Percentiles rank a stretch among this genome's conserved stretches.
Evolutionary conservation across 495 filamentous ascomycete species (phyloP).

Genomic region (Aspergillus baeticus): DNA sequence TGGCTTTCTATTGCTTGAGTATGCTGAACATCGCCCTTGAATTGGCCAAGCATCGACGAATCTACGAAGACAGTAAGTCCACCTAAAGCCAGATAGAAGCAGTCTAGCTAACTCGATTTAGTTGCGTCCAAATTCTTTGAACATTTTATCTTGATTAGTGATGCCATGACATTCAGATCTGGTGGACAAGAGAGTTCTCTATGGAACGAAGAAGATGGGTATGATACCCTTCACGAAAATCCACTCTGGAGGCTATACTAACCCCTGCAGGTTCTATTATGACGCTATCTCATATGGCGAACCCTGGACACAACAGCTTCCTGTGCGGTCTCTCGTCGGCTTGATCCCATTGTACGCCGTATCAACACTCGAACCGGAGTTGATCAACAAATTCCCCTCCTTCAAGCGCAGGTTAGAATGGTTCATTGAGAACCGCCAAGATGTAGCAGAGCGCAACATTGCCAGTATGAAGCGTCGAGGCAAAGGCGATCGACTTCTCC

Average conservation of each 20-base stretch:
- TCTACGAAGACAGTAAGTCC: slow-evolving; percentile 78
- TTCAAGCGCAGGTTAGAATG: slow-evolving; percentile 92
- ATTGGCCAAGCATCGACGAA: slow-evolving; percentile 91
- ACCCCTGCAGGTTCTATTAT: slow-evolving; percentile 74
- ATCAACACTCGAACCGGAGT: slow-evolving; percentile 85
- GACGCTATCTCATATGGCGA: slow-evolving; percentile 96
- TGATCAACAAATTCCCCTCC: slow-evolving; percentile 87
- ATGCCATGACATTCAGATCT: slow-evolving; percentile 90
- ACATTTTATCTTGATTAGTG: slow-evolving; percentile 95
- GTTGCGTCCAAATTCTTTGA: slow-evolving; percentile 98
- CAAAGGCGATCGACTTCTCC: slow-evolving; percentile 79
- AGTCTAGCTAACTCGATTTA: slow-evolving; percentile 18
- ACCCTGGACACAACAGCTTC: slow-evolving; percentile 88
- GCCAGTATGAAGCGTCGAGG: slow-evolving; percentile 85
- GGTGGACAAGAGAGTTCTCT: slow-evolving; percentile 79
- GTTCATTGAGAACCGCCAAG: slow-evolving; percentile 84
- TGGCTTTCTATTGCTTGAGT: slow-evolving; percentile 92
- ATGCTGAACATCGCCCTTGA: slow-evolving; percentile 98
- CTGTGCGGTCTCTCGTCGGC: slow-evolving; percentile 86
- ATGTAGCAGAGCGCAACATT: slow-evolving; percentile 88
- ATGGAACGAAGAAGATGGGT: slow-evolving; percentile 91
- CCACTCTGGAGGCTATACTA: no score
- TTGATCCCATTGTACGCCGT: slow-evolving; percentile 92
- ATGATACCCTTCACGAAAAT: slow-evolving; percentile 15
- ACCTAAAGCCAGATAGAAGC: neutral